These are phyloP conservation scores for Beauveria rudraprayagi DNA, from an alignment of 2,329 filamentous ascomycete genomes.

Conservation along the genomic window DNA sequence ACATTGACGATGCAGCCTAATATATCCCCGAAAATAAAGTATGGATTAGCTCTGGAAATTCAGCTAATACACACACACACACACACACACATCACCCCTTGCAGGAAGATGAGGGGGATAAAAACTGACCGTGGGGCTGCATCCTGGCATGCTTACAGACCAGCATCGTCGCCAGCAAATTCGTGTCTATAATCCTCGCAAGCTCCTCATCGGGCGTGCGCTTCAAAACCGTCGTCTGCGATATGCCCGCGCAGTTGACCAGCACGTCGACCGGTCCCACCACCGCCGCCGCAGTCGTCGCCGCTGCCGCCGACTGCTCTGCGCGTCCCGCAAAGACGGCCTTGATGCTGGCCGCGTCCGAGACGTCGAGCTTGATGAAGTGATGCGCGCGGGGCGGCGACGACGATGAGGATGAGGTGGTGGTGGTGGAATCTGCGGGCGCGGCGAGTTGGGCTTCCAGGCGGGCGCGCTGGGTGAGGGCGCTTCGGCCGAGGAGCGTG, in stretches of 20 bases:
- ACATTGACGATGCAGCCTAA: conserved; percentile 71
- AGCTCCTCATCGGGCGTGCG: conserved; percentile 43
- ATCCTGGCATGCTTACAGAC: conserved; percentile 45
- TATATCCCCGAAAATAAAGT: not conserved
- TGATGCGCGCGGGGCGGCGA: conserved; percentile 21
- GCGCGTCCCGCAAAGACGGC: conserved; percentile 19
- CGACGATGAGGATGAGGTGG: not conserved
- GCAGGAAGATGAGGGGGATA: no score
- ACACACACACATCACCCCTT: not conserved
- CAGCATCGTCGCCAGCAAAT: conserved; percentile 58
- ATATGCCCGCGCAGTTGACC: conserved; percentile 72
- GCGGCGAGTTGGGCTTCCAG: conserved; percentile 26
- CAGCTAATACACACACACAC: not conserved
- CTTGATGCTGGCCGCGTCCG: conserved; percentile 22
- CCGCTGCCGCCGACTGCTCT: not conserved
- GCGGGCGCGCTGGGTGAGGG: conserved; percentile 35
- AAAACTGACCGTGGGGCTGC: conserved; percentile 22
- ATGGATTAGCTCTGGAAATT: not conserved
- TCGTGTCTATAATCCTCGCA: conserved; percentile 55
- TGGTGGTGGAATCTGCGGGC: not conserved
- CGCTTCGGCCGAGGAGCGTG: conserved; percentile 53
- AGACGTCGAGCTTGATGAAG: conserved; percentile 28
- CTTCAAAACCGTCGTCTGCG: conserved; percentile 57
- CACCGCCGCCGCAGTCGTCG: not conserved
- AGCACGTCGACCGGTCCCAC: conserved; percentile 47